A percentile compares a stretch with the other conserved stretches of the same genome.
phyloP scores from a whole-genome alignment of 164 flowering plant species.

The Houttuynia cordata region DNA sequence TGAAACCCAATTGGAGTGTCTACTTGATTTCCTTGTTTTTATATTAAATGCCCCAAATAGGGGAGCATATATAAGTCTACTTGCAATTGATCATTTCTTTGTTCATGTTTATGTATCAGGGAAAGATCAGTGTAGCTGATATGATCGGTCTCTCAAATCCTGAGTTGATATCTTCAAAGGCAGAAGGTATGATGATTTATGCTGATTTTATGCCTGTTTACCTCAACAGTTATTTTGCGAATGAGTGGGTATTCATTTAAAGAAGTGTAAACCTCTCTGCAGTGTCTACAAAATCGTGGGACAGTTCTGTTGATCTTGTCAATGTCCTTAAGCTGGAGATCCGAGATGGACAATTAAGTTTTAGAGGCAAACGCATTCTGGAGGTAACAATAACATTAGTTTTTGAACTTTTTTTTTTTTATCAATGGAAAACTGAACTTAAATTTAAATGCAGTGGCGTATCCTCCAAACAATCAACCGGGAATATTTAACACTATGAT shows the following conservation, averaged over 20 bases:
- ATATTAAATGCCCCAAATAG: too few species aligned
- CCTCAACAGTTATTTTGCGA: not conserved
- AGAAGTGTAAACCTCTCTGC: not conserved
- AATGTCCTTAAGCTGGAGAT: slow-evolving; percentile 80
- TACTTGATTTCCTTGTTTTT: too few species aligned
- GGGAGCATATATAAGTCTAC: not conserved
- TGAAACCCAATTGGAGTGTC: too few species aligned
- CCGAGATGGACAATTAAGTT: slow-evolving; percentile 90
- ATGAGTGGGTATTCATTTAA: not conserved
- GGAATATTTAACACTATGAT: too few species aligned
- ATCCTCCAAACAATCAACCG: too few species aligned
- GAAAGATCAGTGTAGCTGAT: slow-evolving; percentile 74
- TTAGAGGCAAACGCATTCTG: slow-evolving; percentile 79
- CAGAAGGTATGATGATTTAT: slow-evolving; percentile 42
- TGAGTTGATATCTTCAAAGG: slow-evolving; percentile 50
- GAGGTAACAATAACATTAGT: slow-evolving; percentile 39
- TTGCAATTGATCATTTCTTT: not conserved
- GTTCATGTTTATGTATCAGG: slow-evolving; percentile 28
- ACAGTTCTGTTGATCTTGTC: slow-evolving; percentile 72
- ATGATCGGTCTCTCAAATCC: slow-evolving; percentile 61
- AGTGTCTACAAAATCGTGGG: slow-evolving; percentile 69
- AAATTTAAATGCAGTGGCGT: not conserved
- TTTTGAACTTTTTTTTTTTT: not conserved
- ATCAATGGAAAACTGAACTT: too few species aligned
- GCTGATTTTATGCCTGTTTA: not conserved